Evolutionary conservation across 495 filamentous ascomycete species (phyloP).

Genomic region (Xylaria bambusicola): DNA sequence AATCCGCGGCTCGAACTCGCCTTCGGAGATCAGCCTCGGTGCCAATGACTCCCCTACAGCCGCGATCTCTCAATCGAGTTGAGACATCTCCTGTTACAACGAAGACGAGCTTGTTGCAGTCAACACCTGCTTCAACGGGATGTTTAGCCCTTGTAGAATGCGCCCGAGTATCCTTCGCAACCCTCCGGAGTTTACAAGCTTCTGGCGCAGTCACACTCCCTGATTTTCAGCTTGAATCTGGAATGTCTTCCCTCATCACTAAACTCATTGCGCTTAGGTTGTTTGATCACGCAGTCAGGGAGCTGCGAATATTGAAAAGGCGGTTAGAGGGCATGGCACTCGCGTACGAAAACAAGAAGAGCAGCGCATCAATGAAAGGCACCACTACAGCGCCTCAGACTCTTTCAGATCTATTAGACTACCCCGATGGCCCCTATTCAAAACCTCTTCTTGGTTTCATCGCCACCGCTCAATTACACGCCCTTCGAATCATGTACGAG

Average conservation of each 20-base stretch:
- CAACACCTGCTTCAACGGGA: slow-evolving; percentile 28
- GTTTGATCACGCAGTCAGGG: slow-evolving; percentile 74
- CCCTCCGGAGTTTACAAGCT: slow-evolving; percentile 62
- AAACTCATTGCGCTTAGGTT: slow-evolving; percentile 73
- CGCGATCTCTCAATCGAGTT: slow-evolving; percentile 55
- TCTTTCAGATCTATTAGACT: slow-evolving; percentile 65
- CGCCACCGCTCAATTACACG: slow-evolving; percentile 56
- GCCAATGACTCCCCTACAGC: slow-evolving; percentile 53
- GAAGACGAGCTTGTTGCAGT: slow-evolving; percentile 10
- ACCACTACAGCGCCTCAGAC: slow-evolving; percentile 42
- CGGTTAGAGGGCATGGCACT: slow-evolving; percentile 51
- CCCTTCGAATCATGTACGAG: slow-evolving; percentile 50
- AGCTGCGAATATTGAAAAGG: slow-evolving; percentile 69
- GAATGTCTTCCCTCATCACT: slow-evolving; percentile 72
- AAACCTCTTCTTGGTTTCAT: slow-evolving; percentile 49
- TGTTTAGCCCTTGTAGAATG: slow-evolving; percentile 67
- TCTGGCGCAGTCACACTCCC: slow-evolving; percentile 51
- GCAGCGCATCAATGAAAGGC: slow-evolving; percentile 19
- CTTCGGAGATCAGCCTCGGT: slow-evolving; percentile 50
- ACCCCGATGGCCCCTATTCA: slow-evolving; percentile 42
- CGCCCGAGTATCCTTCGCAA: slow-evolving; percentile 69
- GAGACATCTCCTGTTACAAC: slow-evolving; percentile 45
- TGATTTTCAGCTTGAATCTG: slow-evolving; percentile 78
- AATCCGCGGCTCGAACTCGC: slow-evolving; percentile 37
- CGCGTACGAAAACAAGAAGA: slow-evolving; percentile 33